phyloP scores from a whole-genome alignment of 441 rosid genomes.

The Aquilaria agallochum region DNA sequence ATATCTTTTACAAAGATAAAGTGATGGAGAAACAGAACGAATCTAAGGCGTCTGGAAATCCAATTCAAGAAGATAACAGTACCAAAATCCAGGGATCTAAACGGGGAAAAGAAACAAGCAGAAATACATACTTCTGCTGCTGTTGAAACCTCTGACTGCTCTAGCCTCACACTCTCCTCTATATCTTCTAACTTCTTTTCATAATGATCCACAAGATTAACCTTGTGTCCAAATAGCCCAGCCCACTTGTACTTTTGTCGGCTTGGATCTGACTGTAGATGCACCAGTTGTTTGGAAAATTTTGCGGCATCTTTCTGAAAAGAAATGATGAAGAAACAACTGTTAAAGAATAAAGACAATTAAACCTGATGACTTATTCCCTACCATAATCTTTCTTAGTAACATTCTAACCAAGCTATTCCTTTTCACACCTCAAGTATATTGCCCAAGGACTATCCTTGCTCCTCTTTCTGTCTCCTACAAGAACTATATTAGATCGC shows the following conservation, averaged over 20 bases:
- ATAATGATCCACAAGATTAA: conserved; percentile 60
- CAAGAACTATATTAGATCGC: no score
- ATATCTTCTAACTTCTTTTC: conserved; percentile 60
- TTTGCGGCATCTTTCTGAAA: conserved; percentile 55
- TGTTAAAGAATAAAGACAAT: not conserved
- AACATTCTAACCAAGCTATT: no score
- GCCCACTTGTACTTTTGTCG: conserved; percentile 33
- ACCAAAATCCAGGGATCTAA: not conserved
- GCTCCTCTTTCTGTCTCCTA: no score
- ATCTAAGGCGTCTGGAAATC: not conserved
- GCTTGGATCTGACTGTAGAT: conserved; percentile 44
- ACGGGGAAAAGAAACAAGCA: conserved; percentile 9
- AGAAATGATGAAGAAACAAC: conserved; percentile 5
- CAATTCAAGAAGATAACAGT: no score
- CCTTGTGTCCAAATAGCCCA: conserved; percentile 48
- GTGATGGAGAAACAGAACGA: no score
- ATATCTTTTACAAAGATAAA: not conserved
- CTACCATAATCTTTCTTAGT: no score
- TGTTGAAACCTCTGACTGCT: conserved; percentile 57
- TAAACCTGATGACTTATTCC: no score
- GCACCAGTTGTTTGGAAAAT: conserved; percentile 42
- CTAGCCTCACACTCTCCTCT: conserved; percentile 66
- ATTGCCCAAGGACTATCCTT: no score
- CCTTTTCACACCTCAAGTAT: no score
- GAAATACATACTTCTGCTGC: conserved; percentile 48